A percentile compares a stretch with the other conserved stretches of the same genome.
These are phyloP conservation scores for Tetradesmus obliquus DNA, from an alignment of 139 green algal genomes.

Conservation along the genomic window DNA sequence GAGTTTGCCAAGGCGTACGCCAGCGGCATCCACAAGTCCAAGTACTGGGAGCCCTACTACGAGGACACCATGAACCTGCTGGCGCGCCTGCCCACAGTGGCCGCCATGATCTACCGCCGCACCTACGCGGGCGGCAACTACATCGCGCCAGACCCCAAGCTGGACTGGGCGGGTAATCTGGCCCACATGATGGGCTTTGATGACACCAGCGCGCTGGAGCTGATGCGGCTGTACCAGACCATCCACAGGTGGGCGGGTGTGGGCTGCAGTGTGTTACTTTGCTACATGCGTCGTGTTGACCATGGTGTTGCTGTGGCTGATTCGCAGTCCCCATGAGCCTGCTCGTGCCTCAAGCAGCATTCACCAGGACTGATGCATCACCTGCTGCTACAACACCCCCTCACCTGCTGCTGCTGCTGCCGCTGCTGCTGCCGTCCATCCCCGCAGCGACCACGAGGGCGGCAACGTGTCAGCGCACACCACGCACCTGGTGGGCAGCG, in stretches of 20 bases:
- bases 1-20: slow-evolving; percentile 91
- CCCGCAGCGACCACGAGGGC: slow-evolving; percentile 82
- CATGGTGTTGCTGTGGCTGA: too few species aligned
- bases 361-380: not conserved
- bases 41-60: slow-evolving; percentile 92
- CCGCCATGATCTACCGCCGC: slow-evolving; percentile 90
- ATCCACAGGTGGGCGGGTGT: slow-evolving; percentile 86
- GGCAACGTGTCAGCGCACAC: slow-evolving; percentile 97
- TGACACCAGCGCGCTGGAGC: slow-evolving; percentile 80
- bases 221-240: slow-evolving; percentile 98
- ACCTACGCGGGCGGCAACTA: slow-evolving; percentile 42
- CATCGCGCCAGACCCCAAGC: slow-evolving; percentile 71
- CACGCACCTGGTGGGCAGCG: slow-evolving; percentile 94
- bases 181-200: slow-evolving; percentile 96
- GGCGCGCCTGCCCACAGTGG: slow-evolving; percentile 92
- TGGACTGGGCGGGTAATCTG: slow-evolving; percentile 97
- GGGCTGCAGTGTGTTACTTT: too few species aligned
- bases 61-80: slow-evolving; percentile 97
- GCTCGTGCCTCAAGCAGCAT: not conserved
- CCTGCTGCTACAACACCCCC: not conserved
- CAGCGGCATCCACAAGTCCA: slow-evolving; percentile 89
- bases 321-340: too few species aligned
- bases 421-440: too few species aligned
- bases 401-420: not conserved
- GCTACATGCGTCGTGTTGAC: too few species aligned